phyloP scores from a whole-genome alignment of 163 green algal species.

The Coccomyxa subellipsoidea region DNA sequence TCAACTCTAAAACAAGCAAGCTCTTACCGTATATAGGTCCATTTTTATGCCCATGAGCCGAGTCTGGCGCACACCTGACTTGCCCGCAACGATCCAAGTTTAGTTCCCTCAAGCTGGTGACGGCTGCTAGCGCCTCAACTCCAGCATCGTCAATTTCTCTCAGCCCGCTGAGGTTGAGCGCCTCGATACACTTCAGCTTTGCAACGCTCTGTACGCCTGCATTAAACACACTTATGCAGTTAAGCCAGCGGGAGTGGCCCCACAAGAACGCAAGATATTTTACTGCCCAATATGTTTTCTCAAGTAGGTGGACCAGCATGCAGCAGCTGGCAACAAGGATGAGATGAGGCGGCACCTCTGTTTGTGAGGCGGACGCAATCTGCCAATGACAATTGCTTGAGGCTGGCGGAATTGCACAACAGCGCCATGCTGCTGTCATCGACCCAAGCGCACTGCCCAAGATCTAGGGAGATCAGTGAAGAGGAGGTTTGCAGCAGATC shows the following conservation, averaged over 20 bases:
- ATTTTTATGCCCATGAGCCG: too few species aligned
- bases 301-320: too few species aligned
- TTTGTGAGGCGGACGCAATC: neutral
- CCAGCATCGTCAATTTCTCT: neutral
- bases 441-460: neutral
- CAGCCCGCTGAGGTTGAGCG: neutral
- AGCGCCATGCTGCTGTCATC: neutral
- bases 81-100: neutral
- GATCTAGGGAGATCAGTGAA: neutral
- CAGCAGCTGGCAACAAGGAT: too few species aligned
- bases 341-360: too few species aligned
- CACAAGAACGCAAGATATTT: too few species aligned
- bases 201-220: neutral
- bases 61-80: neutral
- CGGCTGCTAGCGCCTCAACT: neutral
- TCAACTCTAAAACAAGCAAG: neutral
- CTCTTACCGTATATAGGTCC: too few species aligned
- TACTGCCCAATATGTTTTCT: too few species aligned
- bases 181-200: neutral
- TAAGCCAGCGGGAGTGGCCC: too few species aligned
- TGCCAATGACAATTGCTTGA: neutral
- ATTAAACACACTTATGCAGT: neutral
- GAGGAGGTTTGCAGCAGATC: neutral
- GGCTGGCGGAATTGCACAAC: neutral
- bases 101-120: neutral